Evolutionary conservation across 2,329 filamentous ascomycete genomes (phyloP), one percentile per base, ranked within the genome.

Genomic region (Pleomassaria siparia): DNA sequence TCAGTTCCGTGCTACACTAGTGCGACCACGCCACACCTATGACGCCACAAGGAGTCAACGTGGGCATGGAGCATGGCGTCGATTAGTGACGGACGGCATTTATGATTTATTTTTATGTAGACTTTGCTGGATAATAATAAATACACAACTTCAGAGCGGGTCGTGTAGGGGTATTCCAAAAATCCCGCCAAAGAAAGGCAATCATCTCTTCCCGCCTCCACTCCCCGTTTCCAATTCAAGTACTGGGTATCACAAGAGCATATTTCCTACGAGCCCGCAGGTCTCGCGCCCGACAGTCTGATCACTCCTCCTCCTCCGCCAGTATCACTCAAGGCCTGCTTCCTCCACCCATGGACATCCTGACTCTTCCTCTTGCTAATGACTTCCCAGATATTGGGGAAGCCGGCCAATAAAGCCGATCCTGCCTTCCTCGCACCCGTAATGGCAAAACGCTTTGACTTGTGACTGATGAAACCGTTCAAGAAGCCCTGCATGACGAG

Each of bases 401-500:
- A 96, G 0, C 88, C 89, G 1, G 86, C 87, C 26, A 76, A 76
- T 16, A 89, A 71, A 0, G 86, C 80, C 7, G 75, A 69, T 2
- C 75, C 71, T 20, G 65, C 67, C 45, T 60, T 63, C 50, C 85
- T 87, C 20, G 88, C 84, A 2, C 91, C 91, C 43, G 87, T 83
- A 35, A 96, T 88, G 11, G 90, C 91, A 62, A 96, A 91, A 40
- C 88, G 85, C 35, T 81, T 80, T 62, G 85, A 84, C 21, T 81
- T 81, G 61, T 95, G 89, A 13, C 88, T 88, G 22, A 96, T 80
- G 63, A 91, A 96, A 1, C 91, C 92, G 56, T 86, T 84, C 65
- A 96, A 77, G 20, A 96, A 75, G 0, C 88, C 89, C 69, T 95
- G 89, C 41, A 87, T 83, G 16, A 95, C 81, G 11, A 96, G 79